Percentiles rank a stretch among this genome's conserved stretches.
Conservation (phyloP, 2,329 filamentous ascomycete genomes). For the Alternaria ethzedia region DNA sequence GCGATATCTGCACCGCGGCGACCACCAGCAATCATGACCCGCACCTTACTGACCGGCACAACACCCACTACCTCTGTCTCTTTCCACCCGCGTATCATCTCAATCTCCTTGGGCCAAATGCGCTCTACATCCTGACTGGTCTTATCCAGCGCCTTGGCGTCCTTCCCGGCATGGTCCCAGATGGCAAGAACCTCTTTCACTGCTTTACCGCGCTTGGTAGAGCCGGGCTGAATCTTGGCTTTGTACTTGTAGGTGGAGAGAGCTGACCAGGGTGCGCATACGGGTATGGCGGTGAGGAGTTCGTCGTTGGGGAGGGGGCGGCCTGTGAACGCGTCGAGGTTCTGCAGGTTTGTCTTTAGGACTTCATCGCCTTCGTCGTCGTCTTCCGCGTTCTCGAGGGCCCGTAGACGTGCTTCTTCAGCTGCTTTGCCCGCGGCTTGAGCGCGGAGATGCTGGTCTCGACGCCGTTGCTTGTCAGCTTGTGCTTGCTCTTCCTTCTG, state of each 20-base stretch:
- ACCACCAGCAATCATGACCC: constrained; percentile 71
- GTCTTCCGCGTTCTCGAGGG: constrained; percentile 41
- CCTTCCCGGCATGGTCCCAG: constrained; percentile 73
- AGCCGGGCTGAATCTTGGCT: constrained; percentile 89
- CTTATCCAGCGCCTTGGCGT: constrained; percentile 52
- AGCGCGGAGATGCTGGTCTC: constrained; percentile 78
- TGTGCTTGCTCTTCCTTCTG: constrained; percentile 74
- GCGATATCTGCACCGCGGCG: constrained; percentile 35
- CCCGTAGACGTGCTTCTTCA: constrained; percentile 68
- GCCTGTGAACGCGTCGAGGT: constrained; percentile 76
- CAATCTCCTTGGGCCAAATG: constrained; percentile 86
- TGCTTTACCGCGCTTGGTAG: constrained; percentile 91
- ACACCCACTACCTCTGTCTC: constrained; percentile 81
- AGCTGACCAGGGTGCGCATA: constrained; percentile 69
- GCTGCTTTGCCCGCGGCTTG: constrained; percentile 78
- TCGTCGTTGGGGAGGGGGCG: constrained; percentile 82
- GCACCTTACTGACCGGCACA: constrained; percentile 79
- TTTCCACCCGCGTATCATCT: constrained; percentile 80
- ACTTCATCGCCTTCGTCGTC: constrained; percentile 67
- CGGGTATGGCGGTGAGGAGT: constrained; percentile 69
- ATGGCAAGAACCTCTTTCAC: constrained; percentile 85
- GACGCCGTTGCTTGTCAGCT: constrained; percentile 75
- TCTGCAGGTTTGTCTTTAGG: constrained; percentile 47
- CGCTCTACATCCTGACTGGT: constrained; percentile 66
- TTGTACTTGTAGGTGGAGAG: constrained; percentile 84